Percentiles rank a stretch among this genome's conserved stretches.
These are phyloP conservation scores for Lachnellula cervina DNA, from an alignment of 2,329 filamentous ascomycete species.

Conservation along the genomic window DNA sequence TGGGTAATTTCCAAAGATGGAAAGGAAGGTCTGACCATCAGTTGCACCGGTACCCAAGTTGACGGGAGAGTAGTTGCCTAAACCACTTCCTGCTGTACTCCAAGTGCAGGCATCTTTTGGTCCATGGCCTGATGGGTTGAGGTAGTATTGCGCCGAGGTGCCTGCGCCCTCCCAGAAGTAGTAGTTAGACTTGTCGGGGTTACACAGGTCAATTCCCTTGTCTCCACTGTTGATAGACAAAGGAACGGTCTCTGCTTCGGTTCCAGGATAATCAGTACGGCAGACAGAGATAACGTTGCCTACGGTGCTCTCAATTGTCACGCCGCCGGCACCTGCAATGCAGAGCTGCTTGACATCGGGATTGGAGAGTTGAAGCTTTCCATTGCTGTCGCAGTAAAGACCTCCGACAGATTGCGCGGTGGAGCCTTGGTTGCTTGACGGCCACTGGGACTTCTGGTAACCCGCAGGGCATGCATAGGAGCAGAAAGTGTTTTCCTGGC, in stretches of 20 bases:
- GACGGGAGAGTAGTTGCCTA: slow-evolving; percentile 82
- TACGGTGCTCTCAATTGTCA: slow-evolving; percentile 73
- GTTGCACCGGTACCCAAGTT: slow-evolving; percentile 75
- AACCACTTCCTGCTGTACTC: slow-evolving; percentile 53
- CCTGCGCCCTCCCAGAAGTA: slow-evolving; percentile 69
- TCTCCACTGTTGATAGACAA: slow-evolving; percentile 56
- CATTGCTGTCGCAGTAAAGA: slow-evolving; percentile 67
- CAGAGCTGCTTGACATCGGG: slow-evolving; percentile 65
- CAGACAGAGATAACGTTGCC: slow-evolving; percentile 66
- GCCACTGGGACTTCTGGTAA: slow-evolving; percentile 92
- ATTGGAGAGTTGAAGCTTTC: slow-evolving; percentile 76
- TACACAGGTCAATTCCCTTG: slow-evolving; percentile 59
- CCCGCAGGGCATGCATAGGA: slow-evolving; percentile 90
- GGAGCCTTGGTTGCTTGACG: slow-evolving; percentile 62
- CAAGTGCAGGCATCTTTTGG: slow-evolving; percentile 71
- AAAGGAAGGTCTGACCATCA: slow-evolving; percentile 67
- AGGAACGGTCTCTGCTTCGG: slow-evolving; percentile 81
- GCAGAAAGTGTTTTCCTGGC: slow-evolving; percentile 66
- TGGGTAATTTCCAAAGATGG: slow-evolving; percentile 78
- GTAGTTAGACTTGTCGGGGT: slow-evolving; percentile 66
- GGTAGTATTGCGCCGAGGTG: slow-evolving; percentile 94
- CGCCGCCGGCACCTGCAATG: slow-evolving; percentile 59
- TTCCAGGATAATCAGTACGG: slow-evolving; percentile 94
- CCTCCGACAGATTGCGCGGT: slow-evolving; percentile 86
- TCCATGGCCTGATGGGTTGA: slow-evolving; percentile 74